Evolutionary conservation across 106 monocot genomes (phyloP).

Genomic region (Acanthochlamys bracteata): DNA sequence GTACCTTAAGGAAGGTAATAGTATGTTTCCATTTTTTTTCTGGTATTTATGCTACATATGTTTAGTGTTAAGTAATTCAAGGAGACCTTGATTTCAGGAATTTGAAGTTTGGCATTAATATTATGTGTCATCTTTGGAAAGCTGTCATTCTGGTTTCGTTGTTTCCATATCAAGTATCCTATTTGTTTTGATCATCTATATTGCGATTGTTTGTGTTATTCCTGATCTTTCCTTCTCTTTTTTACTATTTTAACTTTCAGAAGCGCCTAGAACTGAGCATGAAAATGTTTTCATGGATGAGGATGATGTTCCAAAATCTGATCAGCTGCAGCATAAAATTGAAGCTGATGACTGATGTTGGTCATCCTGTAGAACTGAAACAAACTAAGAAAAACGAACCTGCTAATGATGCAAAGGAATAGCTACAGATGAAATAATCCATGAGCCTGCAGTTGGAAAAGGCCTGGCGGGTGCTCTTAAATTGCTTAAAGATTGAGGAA

Average conservation of each 20-base stretch:
- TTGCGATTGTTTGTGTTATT: not conserved
- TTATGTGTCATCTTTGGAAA: too few relatives aligned
- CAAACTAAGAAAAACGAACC: conserved; percentile 39
- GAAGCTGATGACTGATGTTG: conserved; percentile 27
- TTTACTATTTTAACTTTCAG: conserved; percentile 23
- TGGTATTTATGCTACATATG: too few relatives aligned
- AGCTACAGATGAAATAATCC: conserved; percentile 69
- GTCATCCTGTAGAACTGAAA: conserved; percentile 30
- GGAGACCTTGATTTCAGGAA: too few relatives aligned
- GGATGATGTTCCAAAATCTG: conserved; percentile 31
- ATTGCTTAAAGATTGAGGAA: conserved; percentile 77
- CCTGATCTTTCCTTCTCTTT: not conserved
- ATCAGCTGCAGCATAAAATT: conserved; percentile 22
- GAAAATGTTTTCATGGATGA: conserved; percentile 90
- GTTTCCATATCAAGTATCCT: too few relatives aligned
- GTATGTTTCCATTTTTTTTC: too few relatives aligned
- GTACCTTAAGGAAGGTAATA: conserved; percentile 81
- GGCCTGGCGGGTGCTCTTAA: conserved; percentile 85
- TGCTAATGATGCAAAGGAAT: conserved; percentile 25
- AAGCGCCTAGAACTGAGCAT: conserved; percentile 45
- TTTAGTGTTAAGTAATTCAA: too few relatives aligned
- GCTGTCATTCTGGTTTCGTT: too few relatives aligned
- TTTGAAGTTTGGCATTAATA: too few relatives aligned
- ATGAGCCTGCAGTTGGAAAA: conserved; percentile 82
- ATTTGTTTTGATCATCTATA: not conserved